phyloP scores from a whole-genome alignment of 345 rosid species.

The Populus euphratica region DNA sequence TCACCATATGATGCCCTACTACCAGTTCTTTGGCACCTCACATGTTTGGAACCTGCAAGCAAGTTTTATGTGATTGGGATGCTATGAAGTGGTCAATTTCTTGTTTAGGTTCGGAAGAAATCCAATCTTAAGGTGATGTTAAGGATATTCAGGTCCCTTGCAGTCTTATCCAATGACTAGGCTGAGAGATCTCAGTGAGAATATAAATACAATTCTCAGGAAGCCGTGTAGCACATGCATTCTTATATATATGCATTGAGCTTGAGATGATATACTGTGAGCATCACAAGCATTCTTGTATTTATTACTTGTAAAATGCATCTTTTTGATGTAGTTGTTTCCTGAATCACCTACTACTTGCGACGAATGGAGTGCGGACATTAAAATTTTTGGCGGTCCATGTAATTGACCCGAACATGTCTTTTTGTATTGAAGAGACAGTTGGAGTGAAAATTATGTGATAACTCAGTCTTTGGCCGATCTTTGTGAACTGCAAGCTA shows the following conservation, averaged over 20 bases:
- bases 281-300: neutral
- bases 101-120: neutral
- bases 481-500: neutral
- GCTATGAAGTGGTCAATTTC: neutral
- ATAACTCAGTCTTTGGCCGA: constrained; percentile 41
- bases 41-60: neutral
- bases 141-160: neutral
- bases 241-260: neutral
- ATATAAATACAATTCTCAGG: neutral
- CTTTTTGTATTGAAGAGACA: neutral
- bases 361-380: constrained; percentile 47
- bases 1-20: neutral
- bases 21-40: neutral
- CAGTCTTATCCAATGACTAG: neutral
- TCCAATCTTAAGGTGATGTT: neutral
- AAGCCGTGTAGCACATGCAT: neutral
- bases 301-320: neutral
- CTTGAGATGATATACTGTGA: neutral
- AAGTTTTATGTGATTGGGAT: neutral
- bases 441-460: constrained; percentile 41
- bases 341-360: constrained; percentile 6
- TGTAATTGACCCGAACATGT: constrained; percentile 53
- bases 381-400: constrained; percentile 53
- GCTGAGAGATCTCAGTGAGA: neutral
- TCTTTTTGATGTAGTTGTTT: neutral